phyloP scores from a whole-genome alignment of 805 yeast species.

The Lachancea meyersii region DNA sequence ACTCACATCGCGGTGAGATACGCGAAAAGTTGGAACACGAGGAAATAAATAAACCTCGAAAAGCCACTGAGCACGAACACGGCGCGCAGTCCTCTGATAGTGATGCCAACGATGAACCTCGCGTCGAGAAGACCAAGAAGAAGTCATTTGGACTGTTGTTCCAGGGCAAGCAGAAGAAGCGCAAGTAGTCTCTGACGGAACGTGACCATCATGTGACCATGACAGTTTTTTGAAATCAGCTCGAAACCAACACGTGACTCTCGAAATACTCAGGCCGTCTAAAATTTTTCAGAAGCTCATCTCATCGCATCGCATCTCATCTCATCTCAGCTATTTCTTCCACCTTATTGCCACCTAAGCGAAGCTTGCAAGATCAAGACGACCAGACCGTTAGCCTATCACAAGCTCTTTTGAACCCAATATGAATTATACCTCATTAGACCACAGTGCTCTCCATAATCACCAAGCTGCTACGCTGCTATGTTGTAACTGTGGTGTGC shows the following conservation, averaged over 20 bases:
- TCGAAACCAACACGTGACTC: background rate
- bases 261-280: background rate
- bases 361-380: background rate
- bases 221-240: too few species aligned
- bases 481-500: conserved; percentile 98
- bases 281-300: conserved; percentile 22
- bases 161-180: conserved; percentile 19
- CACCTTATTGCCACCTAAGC: background rate
- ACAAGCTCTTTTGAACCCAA: background rate
- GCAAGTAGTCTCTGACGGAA: conserved; percentile 7
- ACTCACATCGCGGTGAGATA: conserved; percentile 14
- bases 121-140: conserved; percentile 16
- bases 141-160: conserved; percentile 28
- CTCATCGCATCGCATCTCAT: conserved; percentile 12
- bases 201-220: too few species aligned
- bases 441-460: conserved; percentile 32
- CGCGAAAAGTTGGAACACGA: background rate
- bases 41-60: background rate
- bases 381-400: background rate
- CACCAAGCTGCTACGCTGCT: conserved; percentile 70
- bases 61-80: background rate
- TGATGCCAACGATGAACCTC: conserved; percentile 18
- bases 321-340: background rate
- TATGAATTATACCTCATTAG: conserved; percentile 37
- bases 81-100: background rate